Conservation (phyloP, 1,284 basidiomycete genomes). For the Apiotrichum sp. region DNA sequence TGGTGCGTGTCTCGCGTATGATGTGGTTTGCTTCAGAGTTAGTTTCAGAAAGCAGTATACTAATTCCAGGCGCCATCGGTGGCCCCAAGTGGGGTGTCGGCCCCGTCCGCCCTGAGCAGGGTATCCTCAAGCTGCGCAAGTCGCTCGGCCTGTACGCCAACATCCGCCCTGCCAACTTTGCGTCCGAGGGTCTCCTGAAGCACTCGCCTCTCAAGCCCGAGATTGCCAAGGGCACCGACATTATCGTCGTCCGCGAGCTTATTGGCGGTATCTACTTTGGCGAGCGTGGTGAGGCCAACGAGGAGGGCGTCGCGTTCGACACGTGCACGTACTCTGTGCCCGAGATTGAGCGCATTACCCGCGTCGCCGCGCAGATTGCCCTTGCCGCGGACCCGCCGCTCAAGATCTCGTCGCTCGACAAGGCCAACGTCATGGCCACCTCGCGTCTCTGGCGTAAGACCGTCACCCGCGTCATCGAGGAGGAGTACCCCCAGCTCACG, state of each 20-base stretch:
- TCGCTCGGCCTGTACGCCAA: constrained; percentile 93
- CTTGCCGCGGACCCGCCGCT: constrained; percentile 76
- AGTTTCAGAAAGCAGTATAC: not conserved
- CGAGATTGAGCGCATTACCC: constrained; percentile 91
- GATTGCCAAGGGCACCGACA: constrained; percentile 77
- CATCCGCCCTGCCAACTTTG: constrained; percentile 89
- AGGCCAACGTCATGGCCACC: constrained; percentile 96
- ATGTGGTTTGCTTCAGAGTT: too few relatives aligned
- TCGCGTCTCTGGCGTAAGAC: constrained; percentile 91
- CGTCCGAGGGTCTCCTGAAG: constrained; percentile 78
- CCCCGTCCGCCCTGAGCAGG: constrained; percentile 91
- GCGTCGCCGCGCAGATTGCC: constrained; percentile 91
- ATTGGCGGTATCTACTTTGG: constrained; percentile 63
- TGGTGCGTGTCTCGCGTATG: constrained; percentile 53
- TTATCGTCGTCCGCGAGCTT: constrained; percentile 92
- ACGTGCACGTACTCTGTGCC: constrained; percentile 85
- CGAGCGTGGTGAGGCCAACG: constrained; percentile 74
- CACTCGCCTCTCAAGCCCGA: constrained; percentile 90
- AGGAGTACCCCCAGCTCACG: constrained; percentile 78
- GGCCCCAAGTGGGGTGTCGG: constrained; percentile 91
- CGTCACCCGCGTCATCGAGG: constrained; percentile 71
- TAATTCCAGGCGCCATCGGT: constrained; percentile 1
- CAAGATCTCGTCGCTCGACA: constrained; percentile 90
- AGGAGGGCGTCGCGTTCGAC: constrained; percentile 70
- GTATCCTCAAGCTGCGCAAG: constrained; percentile 82